Evolutionary conservation across 2,329 filamentous ascomycete species (phyloP).

Genomic region (Ramularia collo-cygni): DNA sequence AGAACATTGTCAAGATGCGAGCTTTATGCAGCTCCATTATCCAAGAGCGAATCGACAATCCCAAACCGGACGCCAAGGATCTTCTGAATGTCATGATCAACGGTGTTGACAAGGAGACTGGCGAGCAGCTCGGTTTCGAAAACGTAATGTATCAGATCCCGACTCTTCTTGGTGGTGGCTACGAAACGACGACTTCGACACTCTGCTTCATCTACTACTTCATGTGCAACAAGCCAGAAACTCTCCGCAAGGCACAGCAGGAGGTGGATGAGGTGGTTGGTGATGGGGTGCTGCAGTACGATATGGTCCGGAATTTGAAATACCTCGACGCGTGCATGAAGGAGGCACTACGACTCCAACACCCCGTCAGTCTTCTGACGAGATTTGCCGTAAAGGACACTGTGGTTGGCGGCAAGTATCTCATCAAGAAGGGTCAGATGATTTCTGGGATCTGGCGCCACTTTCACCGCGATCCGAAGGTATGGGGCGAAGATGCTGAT

Average conservation of each 20-base stretch:
- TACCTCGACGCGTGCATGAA: constrained; percentile 51
- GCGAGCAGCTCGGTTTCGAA: constrained; percentile 49
- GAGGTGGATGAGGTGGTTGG: constrained; percentile 51
- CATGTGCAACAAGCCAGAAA: constrained; percentile 46
- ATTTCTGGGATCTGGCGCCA: constrained; percentile 29
- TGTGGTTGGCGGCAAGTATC: constrained; percentile 33
- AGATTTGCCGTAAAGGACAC: constrained; percentile 20
- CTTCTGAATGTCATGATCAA: constrained; percentile 55
- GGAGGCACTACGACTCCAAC: constrained; percentile 52
- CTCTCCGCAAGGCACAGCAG: constrained; percentile 43
- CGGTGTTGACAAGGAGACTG: constrained; percentile 55
- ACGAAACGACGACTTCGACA: constrained; percentile 8
- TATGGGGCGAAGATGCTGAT: constrained; percentile 41
- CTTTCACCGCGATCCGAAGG: constrained; percentile 37
- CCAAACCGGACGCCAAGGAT: constrained; percentile 37
- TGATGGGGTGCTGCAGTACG: constrained; percentile 37
- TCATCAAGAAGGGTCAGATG: constrained; percentile 29
- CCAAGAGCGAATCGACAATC: constrained; percentile 7
- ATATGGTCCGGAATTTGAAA: constrained; percentile 46
- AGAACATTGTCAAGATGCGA: constrained; percentile 7
- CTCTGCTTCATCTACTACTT: constrained; percentile 43
- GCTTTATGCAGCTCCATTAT: constrained; percentile 11
- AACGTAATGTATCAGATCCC: constrained; percentile 63
- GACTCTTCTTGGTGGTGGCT: constrained; percentile 53
- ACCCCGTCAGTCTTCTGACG: constrained; percentile 13